Conservation (phyloP, 2,329 filamentous ascomycete species). For the Fusarium praegraminearum region DNA sequence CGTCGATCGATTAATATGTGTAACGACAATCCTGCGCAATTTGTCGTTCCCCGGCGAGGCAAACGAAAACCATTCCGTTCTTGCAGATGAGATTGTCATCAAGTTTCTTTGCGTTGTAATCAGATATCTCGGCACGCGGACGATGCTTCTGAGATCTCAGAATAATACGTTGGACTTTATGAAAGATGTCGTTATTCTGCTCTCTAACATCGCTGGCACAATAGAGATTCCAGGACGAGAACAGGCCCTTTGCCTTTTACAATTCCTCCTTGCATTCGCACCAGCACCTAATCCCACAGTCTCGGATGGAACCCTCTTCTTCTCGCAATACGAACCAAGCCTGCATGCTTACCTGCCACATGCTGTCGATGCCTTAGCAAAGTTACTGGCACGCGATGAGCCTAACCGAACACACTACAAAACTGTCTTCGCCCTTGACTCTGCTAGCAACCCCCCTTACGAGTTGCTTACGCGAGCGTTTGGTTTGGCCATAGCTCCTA, state of each 20-base stretch:
- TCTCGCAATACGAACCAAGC: constrained; percentile 82
- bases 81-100: constrained; percentile 82
- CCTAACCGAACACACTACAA: constrained; percentile 90
- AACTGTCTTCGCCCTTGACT: constrained; percentile 81
- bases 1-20: constrained; percentile 87
- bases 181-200: constrained; percentile 90
- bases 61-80: constrained; percentile 74
- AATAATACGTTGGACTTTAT: constrained; percentile 94
- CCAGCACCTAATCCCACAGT: constrained; percentile 77
- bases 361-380: constrained; percentile 90
- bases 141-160: constrained; percentile 84
- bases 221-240: constrained; percentile 87
- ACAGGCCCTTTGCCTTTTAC: constrained; percentile 85
- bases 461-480: constrained; percentile 91
- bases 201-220: constrained; percentile 87
- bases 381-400: constrained; percentile 91
- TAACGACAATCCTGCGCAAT: constrained; percentile 93
- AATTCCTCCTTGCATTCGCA: constrained; percentile 91
- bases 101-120: constrained; percentile 88
- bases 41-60: constrained; percentile 79
- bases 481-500: constrained; percentile 83
- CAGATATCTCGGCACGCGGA: constrained; percentile 87
- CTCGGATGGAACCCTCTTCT: constrained; percentile 72
- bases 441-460: constrained; percentile 71
- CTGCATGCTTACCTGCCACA: constrained; percentile 89